Evolutionary conservation across 805 yeast genomes (phyloP).

Genomic region (Kuraishia molischiana): DNA sequence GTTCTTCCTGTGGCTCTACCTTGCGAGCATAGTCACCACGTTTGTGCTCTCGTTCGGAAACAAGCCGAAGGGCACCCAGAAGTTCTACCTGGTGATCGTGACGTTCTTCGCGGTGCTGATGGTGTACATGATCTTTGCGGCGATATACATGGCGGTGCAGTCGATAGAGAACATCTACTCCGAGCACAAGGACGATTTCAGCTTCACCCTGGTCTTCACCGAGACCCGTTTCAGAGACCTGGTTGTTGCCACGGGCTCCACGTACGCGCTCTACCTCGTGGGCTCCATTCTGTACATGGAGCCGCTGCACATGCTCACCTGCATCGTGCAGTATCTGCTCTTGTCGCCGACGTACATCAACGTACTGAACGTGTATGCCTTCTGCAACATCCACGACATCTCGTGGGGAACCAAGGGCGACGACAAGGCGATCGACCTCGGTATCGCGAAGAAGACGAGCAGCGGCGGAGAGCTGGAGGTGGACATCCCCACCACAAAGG

Average conservation of each 20-base stretch:
- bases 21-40: slow-evolving; percentile 71
- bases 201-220: slow-evolving; percentile 39
- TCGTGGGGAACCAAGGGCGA: slow-evolving; percentile 98
- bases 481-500: slow-evolving; percentile 65
- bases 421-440: slow-evolving; percentile 62
- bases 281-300: slow-evolving; percentile 79
- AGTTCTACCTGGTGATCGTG: slow-evolving; percentile 66
- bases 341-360: slow-evolving; percentile 86
- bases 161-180: slow-evolving; percentile 31
- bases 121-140: slow-evolving; percentile 85
- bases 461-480: slow-evolving; percentile 57
- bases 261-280: slow-evolving; percentile 70
- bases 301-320: slow-evolving; percentile 89
- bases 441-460: slow-evolving; percentile 63
- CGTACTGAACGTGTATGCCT: slow-evolving; percentile 87
- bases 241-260: slow-evolving; percentile 76
- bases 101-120: slow-evolving; percentile 77
- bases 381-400: slow-evolving; percentile 91
- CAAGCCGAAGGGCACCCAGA: slow-evolving; percentile 83
- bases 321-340: slow-evolving; percentile 74
- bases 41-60: slow-evolving; percentile 90
- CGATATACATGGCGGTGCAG: slow-evolving; percentile 68
- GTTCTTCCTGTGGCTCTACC: slow-evolving; percentile 76
- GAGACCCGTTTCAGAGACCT: slow-evolving; percentile 76
- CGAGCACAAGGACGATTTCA: slow-evolving; percentile 28